Evolutionary conservation across 352 stramenopile species (phyloP), one percentile per base, ranked within the genome.

Genomic region (Phytophthora europaea): DNA sequence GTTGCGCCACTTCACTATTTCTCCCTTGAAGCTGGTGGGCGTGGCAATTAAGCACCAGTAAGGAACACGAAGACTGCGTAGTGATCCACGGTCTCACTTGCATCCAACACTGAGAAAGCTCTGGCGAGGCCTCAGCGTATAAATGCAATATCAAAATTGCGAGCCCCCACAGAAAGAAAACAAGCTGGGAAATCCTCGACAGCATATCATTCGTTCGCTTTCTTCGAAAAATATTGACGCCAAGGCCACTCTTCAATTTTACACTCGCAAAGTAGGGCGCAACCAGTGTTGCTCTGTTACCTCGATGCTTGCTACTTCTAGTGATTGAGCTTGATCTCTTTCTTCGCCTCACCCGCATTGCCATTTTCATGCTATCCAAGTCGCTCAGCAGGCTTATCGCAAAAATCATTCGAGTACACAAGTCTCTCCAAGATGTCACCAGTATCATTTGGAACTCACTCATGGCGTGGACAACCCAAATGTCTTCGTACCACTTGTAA

Each of bases 371-470:
- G 8, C 66, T 72, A 15, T 74, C 61, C 18, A 82, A 48, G 26
- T 58, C 65, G 6, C 47, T 48, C 15, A 75, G 23, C 20, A 76
- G 58, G 34, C 71, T 73, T 12, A 79, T 2, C 1, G 57, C 61
- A 50, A 79, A 68, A 7, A 79, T 12, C 3, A 64, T 43, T 15
- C 54, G 65, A 2, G 72, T 70, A 0, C 63, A n/a, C 4, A 70
- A n/a, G 36, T 83, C 73, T 26, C 36, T 53, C 52, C 73, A 71
- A 2, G 72, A 80, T 6, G 33, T 43, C 6, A 82, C 75, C 5
- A 80, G 20, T 40, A 79, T 61, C 26, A 88, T 60, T 22, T 70
- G 68, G 38, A 86, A 79, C 26, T 86, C 76, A 43, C 74, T 82
- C 28, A 74, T 61, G 12, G 73, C 65, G 38, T 79, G 66, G 7